phyloP scores from a whole-genome alignment of 441 rosid species.

The Erodium trifolium region DNA sequence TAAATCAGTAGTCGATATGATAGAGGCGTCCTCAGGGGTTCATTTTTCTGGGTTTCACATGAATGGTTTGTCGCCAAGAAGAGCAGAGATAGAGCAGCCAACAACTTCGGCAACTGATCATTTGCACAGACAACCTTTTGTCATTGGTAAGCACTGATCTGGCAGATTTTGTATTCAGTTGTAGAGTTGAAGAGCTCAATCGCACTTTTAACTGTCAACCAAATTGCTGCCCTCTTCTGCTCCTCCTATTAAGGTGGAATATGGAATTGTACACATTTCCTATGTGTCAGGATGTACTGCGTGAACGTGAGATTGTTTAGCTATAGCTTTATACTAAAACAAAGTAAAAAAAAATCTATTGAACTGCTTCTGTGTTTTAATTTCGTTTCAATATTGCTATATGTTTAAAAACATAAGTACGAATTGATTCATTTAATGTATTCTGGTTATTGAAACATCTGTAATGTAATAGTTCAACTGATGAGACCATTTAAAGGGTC shows the following conservation, averaged over 20 bases:
- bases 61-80: slow-evolving; percentile 42
- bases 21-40: slow-evolving; percentile 67
- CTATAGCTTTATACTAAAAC: background rate
- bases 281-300: background rate
- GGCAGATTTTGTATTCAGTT: background rate
- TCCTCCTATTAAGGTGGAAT: background rate
- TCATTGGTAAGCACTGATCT: slow-evolving; percentile 52
- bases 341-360: background rate
- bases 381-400: background rate
- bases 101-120: slow-evolving; percentile 43
- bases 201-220: background rate
- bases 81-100: slow-evolving; percentile 32
- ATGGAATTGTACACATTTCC: background rate
- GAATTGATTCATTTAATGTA: background rate
- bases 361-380: background rate
- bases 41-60: slow-evolving; percentile 91
- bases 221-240: background rate
- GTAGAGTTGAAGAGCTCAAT: background rate
- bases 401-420: background rate
- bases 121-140: slow-evolving; percentile 71
- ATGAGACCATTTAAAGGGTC: background rate
- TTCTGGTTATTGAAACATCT: background rate
- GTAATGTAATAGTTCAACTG: background rate
- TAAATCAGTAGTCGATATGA: slow-evolving; percentile 59
- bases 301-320: too few species aligned